Conservation (phyloP, 805 yeast species). For the Sugiyamaella americana region DNA sequence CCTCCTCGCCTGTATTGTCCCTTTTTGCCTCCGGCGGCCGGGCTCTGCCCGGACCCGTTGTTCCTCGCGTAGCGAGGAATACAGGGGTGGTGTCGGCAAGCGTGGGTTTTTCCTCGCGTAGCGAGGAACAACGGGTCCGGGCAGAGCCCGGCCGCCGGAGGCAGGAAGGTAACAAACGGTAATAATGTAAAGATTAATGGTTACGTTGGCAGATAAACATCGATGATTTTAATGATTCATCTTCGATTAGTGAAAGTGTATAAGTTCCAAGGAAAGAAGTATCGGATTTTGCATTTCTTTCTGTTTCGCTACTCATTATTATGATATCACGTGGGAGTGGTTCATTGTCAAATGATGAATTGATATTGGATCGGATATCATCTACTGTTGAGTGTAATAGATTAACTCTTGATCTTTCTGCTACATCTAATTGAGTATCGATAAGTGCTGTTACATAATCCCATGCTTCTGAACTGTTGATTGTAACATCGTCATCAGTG, state of each 20-base stretch:
- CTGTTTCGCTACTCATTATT: not conserved
- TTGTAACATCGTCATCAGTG: constrained; percentile 11
- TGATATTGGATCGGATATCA: not conserved
- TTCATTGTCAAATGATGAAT: not conserved
- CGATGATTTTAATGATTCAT: constrained; percentile 6
- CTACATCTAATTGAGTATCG: not conserved
- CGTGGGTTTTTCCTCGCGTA: too few relatives aligned
- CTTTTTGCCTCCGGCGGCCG: too few relatives aligned
- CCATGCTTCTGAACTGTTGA: constrained; percentile 9
- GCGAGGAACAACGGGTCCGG: too few relatives aligned
- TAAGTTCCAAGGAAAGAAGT: not conserved
- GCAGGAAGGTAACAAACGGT: too few relatives aligned
- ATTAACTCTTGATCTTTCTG: not conserved
- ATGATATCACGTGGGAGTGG: not conserved
- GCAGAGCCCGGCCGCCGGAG: too few relatives aligned
- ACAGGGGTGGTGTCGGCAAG: too few relatives aligned
- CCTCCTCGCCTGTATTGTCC: too few relatives aligned
- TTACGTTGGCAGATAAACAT: constrained; percentile 8
- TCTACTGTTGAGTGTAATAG: constrained; percentile 3
- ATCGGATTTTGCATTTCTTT: not conserved
- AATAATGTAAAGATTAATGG: too few relatives aligned
- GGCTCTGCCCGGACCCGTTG: too few relatives aligned
- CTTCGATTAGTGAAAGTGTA: not conserved
- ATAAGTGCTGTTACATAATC: constrained; percentile 4
- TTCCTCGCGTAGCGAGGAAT: too few relatives aligned